A percentile compares a stretch with the other conserved stretches of the same genome.
Conservation (phyloP, 495 filamentous ascomycete species). For the Annulohypoxylon maeteangense region DNA sequence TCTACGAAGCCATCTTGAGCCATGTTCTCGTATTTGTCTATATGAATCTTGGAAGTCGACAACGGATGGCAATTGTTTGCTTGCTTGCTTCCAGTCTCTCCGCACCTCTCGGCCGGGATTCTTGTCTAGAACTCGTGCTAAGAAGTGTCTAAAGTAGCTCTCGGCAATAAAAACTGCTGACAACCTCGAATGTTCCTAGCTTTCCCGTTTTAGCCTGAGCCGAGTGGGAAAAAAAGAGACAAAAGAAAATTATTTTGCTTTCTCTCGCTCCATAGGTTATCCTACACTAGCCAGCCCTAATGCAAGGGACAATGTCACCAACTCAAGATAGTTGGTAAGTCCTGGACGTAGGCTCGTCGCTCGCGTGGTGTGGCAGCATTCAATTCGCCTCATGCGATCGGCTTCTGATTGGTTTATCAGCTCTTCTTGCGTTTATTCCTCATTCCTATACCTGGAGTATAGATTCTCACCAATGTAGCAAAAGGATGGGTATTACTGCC, state of each 20-base stretch:
- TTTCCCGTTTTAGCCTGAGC: constrained; percentile 31
- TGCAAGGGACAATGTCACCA: constrained; percentile 41
- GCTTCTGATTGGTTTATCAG: constrained; percentile 24
- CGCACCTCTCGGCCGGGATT: constrained; percentile 6
- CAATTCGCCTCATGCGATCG: constrained; percentile 41
- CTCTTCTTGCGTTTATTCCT: neutral
- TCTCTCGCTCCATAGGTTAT: constrained; percentile 21
- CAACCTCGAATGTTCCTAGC: constrained; percentile 2
- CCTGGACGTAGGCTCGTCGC: neutral
- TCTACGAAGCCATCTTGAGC: neutral
- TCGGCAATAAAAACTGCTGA: constrained; percentile 19
- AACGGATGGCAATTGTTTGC: constrained; percentile 3
- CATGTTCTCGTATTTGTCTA: neutral
- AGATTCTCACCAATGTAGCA: constrained; percentile 11
- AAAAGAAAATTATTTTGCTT: neutral
- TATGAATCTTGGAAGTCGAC: neutral
- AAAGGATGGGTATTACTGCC: constrained; percentile 1
- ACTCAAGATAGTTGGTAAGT: constrained; percentile 5
- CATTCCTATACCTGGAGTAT: neutral
- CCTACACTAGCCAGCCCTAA: constrained; percentile 28
- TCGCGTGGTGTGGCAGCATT: constrained; percentile 38
- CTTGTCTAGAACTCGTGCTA: constrained; percentile 10
- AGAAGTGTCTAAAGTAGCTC: neutral
- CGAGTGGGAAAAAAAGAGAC: neutral
- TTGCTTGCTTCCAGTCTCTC: neutral